A percentile compares a stretch with the other conserved stretches of the same genome.
Evolutionary conservation across 1,284 basidiomycete genomes (phyloP).

Genomic region (Microbotryum intermedium): DNA sequence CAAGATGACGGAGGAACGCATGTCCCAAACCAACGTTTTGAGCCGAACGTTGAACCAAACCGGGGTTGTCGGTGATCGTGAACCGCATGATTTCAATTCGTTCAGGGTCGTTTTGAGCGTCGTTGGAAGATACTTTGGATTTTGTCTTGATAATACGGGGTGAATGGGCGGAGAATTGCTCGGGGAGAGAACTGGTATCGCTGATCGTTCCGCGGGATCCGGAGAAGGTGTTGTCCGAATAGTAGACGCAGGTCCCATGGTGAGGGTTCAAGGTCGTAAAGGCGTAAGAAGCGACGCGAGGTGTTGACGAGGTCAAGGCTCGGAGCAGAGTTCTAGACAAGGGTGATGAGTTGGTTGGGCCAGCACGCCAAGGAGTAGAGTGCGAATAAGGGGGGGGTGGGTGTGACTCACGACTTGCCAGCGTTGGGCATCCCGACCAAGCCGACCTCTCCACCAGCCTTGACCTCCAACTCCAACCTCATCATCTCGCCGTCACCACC

Average conservation of each 20-base stretch:
- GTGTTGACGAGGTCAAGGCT: constrained; percentile 77
- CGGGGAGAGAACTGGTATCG: constrained; percentile 11
- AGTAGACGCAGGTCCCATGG: constrained; percentile 76
- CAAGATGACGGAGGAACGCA: constrained; percentile 85
- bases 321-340: constrained; percentile 61
- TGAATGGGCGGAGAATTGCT: constrained; percentile 10
- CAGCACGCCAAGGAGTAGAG: background rate
- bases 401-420: constrained; percentile 44
- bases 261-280: constrained; percentile 95
- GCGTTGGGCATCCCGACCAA: constrained; percentile 95
- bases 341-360: background rate
- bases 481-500: constrained; percentile 74
- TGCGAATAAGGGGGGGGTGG: no score
- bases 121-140: no score
- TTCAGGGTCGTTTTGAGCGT: background rate
- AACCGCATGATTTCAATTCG: constrained; percentile 64
- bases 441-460: constrained; percentile 86
- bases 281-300: constrained; percentile 80
- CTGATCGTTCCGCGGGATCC: constrained; percentile 21
- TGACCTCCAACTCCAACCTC: constrained; percentile 83
- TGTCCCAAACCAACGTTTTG: constrained; percentile 88
- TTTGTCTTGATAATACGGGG: no score
- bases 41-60: constrained; percentile 74
- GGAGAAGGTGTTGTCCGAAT: constrained; percentile 63
- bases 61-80: constrained; percentile 95